Base-by-base conservation (phyloP, 1,139 yeast genomes). In the Suhomyces panamericanus region DNA sequence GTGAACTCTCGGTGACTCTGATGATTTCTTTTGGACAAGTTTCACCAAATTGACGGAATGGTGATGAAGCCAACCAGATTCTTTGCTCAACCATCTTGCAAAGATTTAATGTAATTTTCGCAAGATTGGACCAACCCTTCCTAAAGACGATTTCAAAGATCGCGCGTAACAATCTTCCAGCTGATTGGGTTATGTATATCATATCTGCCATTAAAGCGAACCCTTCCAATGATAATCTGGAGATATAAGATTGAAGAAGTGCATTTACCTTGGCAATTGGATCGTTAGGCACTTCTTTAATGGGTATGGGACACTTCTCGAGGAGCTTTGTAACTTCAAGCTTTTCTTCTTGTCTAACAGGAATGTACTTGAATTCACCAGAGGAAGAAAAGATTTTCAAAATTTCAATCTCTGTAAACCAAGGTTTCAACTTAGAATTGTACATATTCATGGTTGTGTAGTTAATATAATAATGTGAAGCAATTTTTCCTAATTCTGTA, bases 131-230 rank as follows among this genome's bases (percentile, higher is more conserved):
- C 96, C 96, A 90, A 8, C 78, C 78, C 54, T 83, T 87, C 42
- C 77, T 72, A 38, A 88, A 56, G 9, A 89, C 78, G 22, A 93
- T 80, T 59, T 93, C 97, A 59, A 79, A 84, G 52, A 95, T 78
- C 0, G 99, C 98, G 43, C 97, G 70, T 43, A 91, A 70, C 35
- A 95, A 66, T 60, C 99, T 78, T 6, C 95, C 95, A 0, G 97
- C 98, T 32, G 96, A 88, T 62, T 93, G 99, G 0, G 95, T 87
- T 34, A 95, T 81, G 58, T 88, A 93, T 4, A 88, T 77, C 97
- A 91, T 90, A 67, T 95, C 99, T 0, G 97, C 83, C 75, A 86
- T 81, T 48, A 95, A 67, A 0, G 98, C 97, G 69, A 88, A 88
- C 1, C 98, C 99, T 2, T 87, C 95, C 13, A 95, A 69, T 10